These are phyloP conservation scores for Auricularia heimuer DNA, from an alignment of 768 basidiomycete genomes.

Conservation along the genomic window DNA sequence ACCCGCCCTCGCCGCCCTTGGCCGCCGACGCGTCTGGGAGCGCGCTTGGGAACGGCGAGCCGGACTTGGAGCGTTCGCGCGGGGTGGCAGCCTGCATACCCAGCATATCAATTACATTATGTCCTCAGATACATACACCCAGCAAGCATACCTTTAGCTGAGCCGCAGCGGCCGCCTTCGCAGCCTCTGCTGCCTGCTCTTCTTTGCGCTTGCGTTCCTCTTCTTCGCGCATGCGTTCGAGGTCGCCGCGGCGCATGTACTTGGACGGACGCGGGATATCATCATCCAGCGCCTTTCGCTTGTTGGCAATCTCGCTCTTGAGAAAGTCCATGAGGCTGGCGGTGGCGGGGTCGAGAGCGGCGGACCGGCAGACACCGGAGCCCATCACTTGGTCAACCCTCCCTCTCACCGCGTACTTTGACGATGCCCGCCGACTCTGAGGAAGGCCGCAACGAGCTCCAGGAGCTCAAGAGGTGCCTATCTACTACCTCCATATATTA, in stretches of 20 bases:
- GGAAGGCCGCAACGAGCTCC: not conserved
- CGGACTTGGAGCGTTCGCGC: slow-evolving; percentile 16
- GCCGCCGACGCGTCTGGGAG: slow-evolving; percentile 26
- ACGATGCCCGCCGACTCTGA: not conserved
- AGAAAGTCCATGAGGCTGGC: slow-evolving; percentile 68
- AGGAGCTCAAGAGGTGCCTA: slow-evolving; percentile 43
- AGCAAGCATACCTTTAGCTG: slow-evolving; percentile 10
- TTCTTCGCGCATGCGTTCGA: slow-evolving; percentile 58
- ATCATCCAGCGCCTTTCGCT: slow-evolving; percentile 65
- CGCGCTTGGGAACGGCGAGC: slow-evolving; percentile 15
- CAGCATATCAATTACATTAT: not conserved
- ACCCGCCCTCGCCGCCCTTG: slow-evolving; percentile 25
- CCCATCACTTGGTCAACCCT: not conserved
- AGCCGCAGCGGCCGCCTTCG: slow-evolving; percentile 19
- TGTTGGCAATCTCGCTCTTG: slow-evolving; percentile 77
- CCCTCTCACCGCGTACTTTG: not conserved
- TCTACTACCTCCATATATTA: not conserved
- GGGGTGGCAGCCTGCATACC: not conserved
- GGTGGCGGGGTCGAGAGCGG: not conserved
- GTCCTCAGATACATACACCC: not conserved
- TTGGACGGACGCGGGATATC: slow-evolving; percentile 54
- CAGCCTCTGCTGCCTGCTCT: slow-evolving; percentile 28
- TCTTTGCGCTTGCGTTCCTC: slow-evolving; percentile 35
- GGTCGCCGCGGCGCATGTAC: slow-evolving; percentile 86
- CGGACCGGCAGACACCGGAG: not conserved